These are phyloP conservation scores for Sclerotinia subarctica DNA, from an alignment of 2,329 filamentous ascomycete species.

Conservation along the genomic window DNA sequence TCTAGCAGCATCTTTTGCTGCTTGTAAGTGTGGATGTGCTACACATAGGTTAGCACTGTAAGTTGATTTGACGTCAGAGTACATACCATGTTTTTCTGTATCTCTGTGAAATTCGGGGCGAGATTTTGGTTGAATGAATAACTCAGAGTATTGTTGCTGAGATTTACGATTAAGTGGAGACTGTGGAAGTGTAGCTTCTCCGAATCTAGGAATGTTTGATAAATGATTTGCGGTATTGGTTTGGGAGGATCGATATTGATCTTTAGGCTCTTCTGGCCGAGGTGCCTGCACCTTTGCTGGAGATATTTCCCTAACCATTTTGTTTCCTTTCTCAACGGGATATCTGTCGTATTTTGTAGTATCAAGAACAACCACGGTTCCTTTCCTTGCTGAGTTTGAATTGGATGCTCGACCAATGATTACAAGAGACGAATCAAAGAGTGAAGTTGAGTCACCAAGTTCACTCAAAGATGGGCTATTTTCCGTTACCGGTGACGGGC, in stretches of 20 bases:
- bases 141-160: constrained; percentile 29
- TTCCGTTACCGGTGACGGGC: not conserved
- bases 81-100: constrained; percentile 29
- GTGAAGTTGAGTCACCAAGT: constrained; percentile 37
- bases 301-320: constrained; percentile 39
- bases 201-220: constrained; percentile 34
- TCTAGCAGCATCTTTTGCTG: constrained; percentile 32
- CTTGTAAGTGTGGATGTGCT: constrained; percentile 36
- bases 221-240: constrained; percentile 21
- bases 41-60: not conserved
- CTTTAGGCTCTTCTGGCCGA: constrained; percentile 29
- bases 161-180: constrained; percentile 34
- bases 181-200: constrained; percentile 36
- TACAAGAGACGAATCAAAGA: constrained; percentile 30
- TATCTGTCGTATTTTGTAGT: constrained; percentile 18
- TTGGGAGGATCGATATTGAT: constrained; percentile 23
- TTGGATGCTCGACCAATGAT: constrained; percentile 20
- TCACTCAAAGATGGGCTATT: constrained; percentile 31
- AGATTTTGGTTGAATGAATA: constrained; percentile 38
- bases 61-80: not conserved
- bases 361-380: constrained; percentile 28
- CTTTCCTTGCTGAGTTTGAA: constrained; percentile 22
- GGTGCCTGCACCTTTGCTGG: constrained; percentile 34
- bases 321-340: constrained; percentile 16
- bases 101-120: constrained; percentile 37